Evolutionary conservation across 2,329 filamentous ascomycete species (phyloP).

Genomic region (Fusarium multiceps): DNA sequence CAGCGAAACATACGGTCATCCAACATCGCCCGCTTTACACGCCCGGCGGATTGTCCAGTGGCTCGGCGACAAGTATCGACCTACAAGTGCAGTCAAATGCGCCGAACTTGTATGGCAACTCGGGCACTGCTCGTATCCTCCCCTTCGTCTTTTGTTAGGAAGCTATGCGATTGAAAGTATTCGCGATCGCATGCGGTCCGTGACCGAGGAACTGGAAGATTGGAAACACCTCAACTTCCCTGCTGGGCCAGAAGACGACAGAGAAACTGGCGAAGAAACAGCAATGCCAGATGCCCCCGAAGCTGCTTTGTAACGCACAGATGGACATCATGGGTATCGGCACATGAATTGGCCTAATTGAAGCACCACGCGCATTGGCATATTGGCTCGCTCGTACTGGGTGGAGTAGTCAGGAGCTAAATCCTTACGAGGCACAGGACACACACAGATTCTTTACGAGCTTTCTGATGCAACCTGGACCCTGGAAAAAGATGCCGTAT

Average conservation of each 20-base stretch:
- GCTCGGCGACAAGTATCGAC: constrained; percentile 86
- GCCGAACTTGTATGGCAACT: constrained; percentile 95
- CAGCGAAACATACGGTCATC: constrained; percentile 81
- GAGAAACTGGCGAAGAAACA: constrained; percentile 37
- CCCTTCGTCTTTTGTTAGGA: constrained; percentile 84
- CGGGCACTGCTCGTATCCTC: constrained; percentile 94
- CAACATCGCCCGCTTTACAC: constrained; percentile 86
- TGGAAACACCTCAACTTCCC: constrained; percentile 88
- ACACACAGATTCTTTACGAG: constrained; percentile 24
- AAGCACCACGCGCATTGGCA: background rate
- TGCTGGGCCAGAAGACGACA: constrained; percentile 42
- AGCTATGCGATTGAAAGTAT: constrained; percentile 98
- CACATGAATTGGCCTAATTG: background rate
- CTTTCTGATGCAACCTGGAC: constrained; percentile 16
- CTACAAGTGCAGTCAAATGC: constrained; percentile 91
- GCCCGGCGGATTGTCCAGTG: constrained; percentile 93
- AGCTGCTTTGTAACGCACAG: constrained; percentile 17
- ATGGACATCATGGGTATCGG: constrained; percentile 1
- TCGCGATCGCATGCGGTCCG: constrained; percentile 84
- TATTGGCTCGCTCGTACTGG: constrained; percentile 1
- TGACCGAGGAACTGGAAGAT: constrained; percentile 94
- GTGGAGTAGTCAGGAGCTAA: constrained; percentile 15
- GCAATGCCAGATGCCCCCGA: constrained; percentile 21
- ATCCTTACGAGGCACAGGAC: constrained; percentile 15
- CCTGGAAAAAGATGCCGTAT: constrained; percentile 14